Base-by-base conservation (phyloP, 768 basidiomycete species). In the Russula earlei region DNA sequence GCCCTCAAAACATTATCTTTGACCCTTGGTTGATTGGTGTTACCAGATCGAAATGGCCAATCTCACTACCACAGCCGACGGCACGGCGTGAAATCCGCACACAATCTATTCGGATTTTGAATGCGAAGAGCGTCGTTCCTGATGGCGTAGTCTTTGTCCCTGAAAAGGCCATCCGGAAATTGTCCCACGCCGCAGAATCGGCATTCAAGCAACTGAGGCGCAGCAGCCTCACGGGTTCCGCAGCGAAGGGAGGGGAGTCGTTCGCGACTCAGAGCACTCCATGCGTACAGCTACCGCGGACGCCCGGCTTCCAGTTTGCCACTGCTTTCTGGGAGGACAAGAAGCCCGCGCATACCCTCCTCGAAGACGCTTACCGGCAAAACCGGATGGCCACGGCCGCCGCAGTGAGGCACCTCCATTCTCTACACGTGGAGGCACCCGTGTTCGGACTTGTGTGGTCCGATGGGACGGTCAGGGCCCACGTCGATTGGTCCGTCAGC, bases 311-410 rank as follows among this genome's bases (percentile, higher is more conserved):
- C 61, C 79, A 81, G 65, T 78, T 81, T 55, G 71, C 69, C 14
- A 78, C 80, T 60, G 74, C 75, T 53, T 67, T 81, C 48, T 80
- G 77, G 77, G 79, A 82, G 61, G 79, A 82, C 67, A 82, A 82
- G 70, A 82, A 81, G 53, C 76, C 77, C 0, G 67, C 72, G 11
- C 76, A 80, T 43, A 62, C 69, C 5, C 64, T 77, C 58, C 70
- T 78, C 2, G 78, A 77, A 43, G 74, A 77, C 54, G 80, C 81
- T 1, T 79, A 79, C 62, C 67, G 81, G 22, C 80, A 81, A 65
- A 82, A 82, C 62, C 69, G 81, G 25, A 79, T 82, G 69, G 69
- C 79, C 1, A 79, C 78, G 4, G 71, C 79, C 11, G 70, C 77
- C 4, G 73, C 73, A 5, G 72, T 69, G 1, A 73, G 80, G 1